A percentile compares a stretch with the other conserved stretches of the same genome.
These are phyloP conservation scores for Lyophyllum shimeji DNA, from an alignment of 768 basidiomycete species.

Conservation along the genomic window DNA sequence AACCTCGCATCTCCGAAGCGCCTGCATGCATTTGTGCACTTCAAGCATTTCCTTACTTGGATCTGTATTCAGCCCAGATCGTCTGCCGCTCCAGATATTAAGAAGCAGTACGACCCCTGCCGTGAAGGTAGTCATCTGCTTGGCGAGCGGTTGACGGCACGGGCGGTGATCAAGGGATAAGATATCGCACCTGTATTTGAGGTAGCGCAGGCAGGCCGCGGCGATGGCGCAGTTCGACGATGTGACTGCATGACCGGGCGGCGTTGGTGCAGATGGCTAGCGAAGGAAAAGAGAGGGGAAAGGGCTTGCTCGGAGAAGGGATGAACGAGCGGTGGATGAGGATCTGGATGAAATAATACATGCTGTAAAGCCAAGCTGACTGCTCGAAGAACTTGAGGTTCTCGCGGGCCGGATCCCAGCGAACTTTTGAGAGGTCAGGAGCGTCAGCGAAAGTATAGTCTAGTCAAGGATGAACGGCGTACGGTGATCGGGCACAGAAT, in stretches of 20 bases:
- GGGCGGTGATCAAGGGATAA: background rate
- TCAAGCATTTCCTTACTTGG: conserved; percentile 57
- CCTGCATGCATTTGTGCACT: conserved; percentile 61
- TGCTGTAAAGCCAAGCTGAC: conserved; percentile 53
- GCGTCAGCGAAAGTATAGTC: too few species aligned
- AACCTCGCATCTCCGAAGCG: conserved; percentile 41
- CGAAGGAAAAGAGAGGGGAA: conserved; percentile 55
- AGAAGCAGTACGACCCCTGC: conserved; percentile 60
- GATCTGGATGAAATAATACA: conserved; percentile 65
- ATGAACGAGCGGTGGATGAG: conserved; percentile 80
- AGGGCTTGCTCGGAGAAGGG: conserved; percentile 50
- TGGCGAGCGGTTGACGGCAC: background rate
- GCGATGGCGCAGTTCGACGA: conserved; percentile 59
- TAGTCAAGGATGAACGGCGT: too few species aligned
- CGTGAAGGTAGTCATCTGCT: conserved; percentile 41
- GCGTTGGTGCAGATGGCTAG: conserved; percentile 78
- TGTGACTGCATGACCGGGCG: conserved; percentile 74
- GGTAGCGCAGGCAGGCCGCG: conserved; percentile 30
- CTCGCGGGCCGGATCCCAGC: conserved; percentile 51
- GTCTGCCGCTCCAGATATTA: conserved; percentile 67
- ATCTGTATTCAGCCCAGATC: conserved; percentile 49
- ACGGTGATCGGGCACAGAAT: conserved; percentile 61
- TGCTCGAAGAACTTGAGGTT: conserved; percentile 52
- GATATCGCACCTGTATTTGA: conserved; percentile 29
- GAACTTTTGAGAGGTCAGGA: conserved; percentile 32